phyloP scores from a whole-genome alignment of 2,329 filamentous ascomycete species.

The Diaporthe sp. region DNA sequence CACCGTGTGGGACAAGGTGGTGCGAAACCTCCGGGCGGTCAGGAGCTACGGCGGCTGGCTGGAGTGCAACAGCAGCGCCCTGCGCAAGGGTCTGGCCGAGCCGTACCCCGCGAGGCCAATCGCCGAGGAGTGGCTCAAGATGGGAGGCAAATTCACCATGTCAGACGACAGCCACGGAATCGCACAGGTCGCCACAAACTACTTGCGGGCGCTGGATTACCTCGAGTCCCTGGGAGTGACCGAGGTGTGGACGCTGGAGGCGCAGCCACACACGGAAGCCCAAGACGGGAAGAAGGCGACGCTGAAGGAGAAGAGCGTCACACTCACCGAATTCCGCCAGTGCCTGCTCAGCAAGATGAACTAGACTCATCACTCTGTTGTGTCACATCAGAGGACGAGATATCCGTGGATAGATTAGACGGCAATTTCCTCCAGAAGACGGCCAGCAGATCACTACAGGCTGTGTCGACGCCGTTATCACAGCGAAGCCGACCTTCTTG shows the following conservation, averaged over 20 bases:
- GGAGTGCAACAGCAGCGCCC: constrained; percentile 88
- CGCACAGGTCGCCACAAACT: constrained; percentile 90
- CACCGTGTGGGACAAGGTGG: constrained; percentile 80
- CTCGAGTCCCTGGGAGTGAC: constrained; percentile 75
- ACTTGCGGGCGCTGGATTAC: constrained; percentile 78
- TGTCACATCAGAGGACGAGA: neutral
- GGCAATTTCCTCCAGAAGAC: neutral
- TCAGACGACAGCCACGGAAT: constrained; percentile 96
- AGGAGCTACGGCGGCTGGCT: constrained; percentile 83
- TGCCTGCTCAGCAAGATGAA: constrained; percentile 43
- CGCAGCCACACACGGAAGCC: constrained; percentile 51
- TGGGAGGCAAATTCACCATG: constrained; percentile 87
- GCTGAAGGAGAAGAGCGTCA: constrained; percentile 60
- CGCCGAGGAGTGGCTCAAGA: constrained; percentile 80
- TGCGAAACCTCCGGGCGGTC: constrained; percentile 81
- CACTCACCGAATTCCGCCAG: constrained; percentile 57
- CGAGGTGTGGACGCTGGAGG: constrained; percentile 71
- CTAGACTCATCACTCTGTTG: neutral
- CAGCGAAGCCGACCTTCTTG: neutral
- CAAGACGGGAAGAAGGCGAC: constrained; percentile 50
- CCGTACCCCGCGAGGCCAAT: constrained; percentile 88
- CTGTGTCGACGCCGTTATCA: neutral
- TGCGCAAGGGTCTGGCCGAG: constrained; percentile 91
- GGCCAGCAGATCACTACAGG: neutral
- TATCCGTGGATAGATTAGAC: constrained; percentile 5